Evolutionary conservation across 148 eudicot genomes (phyloP), one percentile per base, ranked within the genome.

Genomic region (Diospyros kaki): DNA sequence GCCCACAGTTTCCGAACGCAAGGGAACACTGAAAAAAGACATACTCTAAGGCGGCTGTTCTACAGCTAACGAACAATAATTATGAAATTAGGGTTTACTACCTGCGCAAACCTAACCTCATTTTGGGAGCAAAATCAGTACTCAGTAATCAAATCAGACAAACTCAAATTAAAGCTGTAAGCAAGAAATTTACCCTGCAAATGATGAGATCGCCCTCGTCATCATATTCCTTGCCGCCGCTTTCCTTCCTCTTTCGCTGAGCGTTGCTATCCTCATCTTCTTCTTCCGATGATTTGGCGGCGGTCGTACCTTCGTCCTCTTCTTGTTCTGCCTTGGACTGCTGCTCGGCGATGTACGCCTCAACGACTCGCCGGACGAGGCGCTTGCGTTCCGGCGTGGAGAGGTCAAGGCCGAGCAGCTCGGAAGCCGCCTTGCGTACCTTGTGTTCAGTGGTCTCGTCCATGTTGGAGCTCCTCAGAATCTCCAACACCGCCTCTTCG

Each of bases 201-300:
- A 95, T 79, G 69, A 95, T 92, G 69, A 89, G 94, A 76, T 88
- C 94, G 58, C 98, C 98, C 1, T 89, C 88, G 54, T 95, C 96
- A 58, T 95, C 96, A 65, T 79, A 90, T 86, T 92, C 97, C 40
- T 83, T 85, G 10, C 76, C 87, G 71, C 82, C 88, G 38, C 78
- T 80, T 0, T 77, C 70, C 68, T 75, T 64, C 67, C 72, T 77
- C n/a, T 60, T 80, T 58, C 45, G 50, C 3, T 74, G 77, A 11
- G 79, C 83, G 0, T 76, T 86, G 0, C 86, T 89, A 3, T 77
- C 84, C 0, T 73, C 85, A 12, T 77, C 88, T 1, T 61, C 82
- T 62, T 51, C 81, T 58, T 12, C 59, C 28, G 59, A 82, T 9
- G 58, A 76, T 11, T 12, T 82, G 4, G 64, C 61, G 12, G 65